Conservation (phyloP, 805 yeast species). For the Metschnikowia proteae region DNA sequence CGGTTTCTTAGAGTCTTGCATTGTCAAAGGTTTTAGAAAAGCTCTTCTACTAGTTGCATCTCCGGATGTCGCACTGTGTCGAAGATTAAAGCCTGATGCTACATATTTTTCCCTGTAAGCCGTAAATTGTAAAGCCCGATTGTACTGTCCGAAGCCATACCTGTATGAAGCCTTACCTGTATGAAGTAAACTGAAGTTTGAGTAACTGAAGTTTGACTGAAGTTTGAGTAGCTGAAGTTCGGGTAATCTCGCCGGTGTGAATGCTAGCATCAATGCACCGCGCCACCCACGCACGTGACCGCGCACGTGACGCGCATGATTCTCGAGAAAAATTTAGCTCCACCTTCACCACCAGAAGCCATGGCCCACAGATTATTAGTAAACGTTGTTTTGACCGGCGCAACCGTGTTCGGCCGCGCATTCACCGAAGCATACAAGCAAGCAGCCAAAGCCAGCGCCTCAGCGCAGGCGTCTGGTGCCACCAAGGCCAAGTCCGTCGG, state of each 20-base stretch:
- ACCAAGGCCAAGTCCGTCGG: conserved; percentile 54
- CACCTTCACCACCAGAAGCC: conserved; percentile 1
- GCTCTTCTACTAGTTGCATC: conserved; percentile 29
- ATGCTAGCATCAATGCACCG: no score
- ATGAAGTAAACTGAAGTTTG: no score
- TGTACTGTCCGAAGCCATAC: no score
- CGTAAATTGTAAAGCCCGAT: background rate
- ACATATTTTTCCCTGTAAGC: conserved; percentile 29
- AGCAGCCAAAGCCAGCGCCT: conserved; percentile 90
- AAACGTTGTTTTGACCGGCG: conserved; percentile 89
- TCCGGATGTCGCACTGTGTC: conserved; percentile 22
- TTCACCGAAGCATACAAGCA: conserved; percentile 96
- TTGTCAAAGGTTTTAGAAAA: conserved; percentile 28
- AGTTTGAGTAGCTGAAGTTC: no score
- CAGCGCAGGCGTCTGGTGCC: conserved; percentile 35
- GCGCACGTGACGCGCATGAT: conserved; percentile 3
- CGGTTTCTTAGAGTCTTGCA: conserved; percentile 62
- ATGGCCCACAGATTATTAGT: conserved; percentile 90
- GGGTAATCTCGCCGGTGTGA: no score
- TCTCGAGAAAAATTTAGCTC: background rate
- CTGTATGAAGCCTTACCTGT: no score
- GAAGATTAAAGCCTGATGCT: conserved; percentile 52
- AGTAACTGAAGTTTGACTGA: no score
- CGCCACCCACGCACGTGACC: background rate
- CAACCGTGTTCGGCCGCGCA: conserved; percentile 93